Evolutionary conservation across 768 basidiomycete genomes (phyloP), one percentile per base, ranked within the genome.

Genomic region (Leccinum longicurvipes): DNA sequence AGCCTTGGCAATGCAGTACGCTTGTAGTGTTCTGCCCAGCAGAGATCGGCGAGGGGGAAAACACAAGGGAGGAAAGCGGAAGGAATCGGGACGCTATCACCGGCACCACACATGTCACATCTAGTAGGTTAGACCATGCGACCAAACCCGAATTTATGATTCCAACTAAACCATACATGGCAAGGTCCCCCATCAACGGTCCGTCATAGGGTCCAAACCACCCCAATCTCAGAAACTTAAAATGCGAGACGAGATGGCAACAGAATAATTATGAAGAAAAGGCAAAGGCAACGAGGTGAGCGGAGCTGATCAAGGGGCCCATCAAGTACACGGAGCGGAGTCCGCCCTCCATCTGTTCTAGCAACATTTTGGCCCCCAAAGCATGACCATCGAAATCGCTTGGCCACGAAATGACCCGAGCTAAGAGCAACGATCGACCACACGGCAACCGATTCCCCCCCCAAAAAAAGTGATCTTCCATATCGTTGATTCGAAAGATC

Each of bases 161-260:
- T 47, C 34, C 14, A 23, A 19, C 54, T 50, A 58, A 45, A 50
- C 57, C 48, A 49, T 46, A 44, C 27, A 12, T 14, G 41, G 49
- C 17, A 27, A 21, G 21, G 36, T 36, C 28, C 54, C 42, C 34
- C 47, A 17, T 21, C 27, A 45, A 19, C 57, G 28, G 46, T 51
- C 19, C 17, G 44, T 36, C 17, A 29, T 39, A 46, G 45, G 45
- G 45, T 46, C 25, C 45, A 32, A 24, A 11, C 4, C 3, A 27
- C 3, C 39, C 32, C 14, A 34, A 41, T 39, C 45, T 21, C 24
- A 15, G 19, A 56, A 42, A 34, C 39, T 41, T 41, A 15, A 44
- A 47, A 28, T 6, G 27, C 32, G 34, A 44, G 54, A 23, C 42
- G 21, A 41, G 15, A 29, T 42, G 21, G n/a, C 17, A 4, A 44